These are phyloP conservation scores for Coriolopsis trogii DNA, from an alignment of 1,284 basidiomycete species.

Conservation along the genomic window DNA sequence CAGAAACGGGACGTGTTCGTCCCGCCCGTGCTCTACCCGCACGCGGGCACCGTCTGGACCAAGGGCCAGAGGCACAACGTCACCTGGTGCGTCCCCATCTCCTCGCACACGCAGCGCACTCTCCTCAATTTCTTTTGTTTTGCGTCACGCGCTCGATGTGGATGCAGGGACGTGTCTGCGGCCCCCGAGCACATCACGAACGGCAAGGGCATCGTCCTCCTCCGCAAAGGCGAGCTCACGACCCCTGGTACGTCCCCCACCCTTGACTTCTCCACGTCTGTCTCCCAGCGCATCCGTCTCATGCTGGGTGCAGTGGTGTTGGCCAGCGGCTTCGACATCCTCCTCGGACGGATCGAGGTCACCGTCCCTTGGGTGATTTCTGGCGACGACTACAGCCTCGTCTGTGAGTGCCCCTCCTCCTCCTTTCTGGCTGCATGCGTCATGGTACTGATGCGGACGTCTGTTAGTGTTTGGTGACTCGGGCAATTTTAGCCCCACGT, in stretches of 20 bases:
- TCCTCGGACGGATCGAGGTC: constrained; percentile 10
- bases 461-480: constrained; percentile 27
- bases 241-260: constrained; percentile 28
- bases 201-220: constrained; percentile 39
- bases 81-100: constrained; percentile 40
- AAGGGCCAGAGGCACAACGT: constrained; percentile 42
- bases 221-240: constrained; percentile 38
- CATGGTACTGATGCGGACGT: neutral
- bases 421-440: neutral
- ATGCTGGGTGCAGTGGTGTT: constrained; percentile 10
- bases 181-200: constrained; percentile 49
- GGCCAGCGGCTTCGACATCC: constrained; percentile 8
- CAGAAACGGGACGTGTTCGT: constrained; percentile 44
- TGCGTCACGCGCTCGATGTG: too few species aligned
- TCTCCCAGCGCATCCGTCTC: neutral
- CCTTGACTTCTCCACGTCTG: neutral
- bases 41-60: constrained; percentile 39
- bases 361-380: constrained; percentile 13
- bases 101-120: neutral
- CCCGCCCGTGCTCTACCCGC: constrained; percentile 42
- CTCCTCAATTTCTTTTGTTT: too few species aligned
- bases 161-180: constrained; percentile 32
- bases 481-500: constrained; percentile 24
- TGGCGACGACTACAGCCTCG: constrained; percentile 14
- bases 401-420: constrained; percentile 1